These are phyloP conservation scores for Metarhizium robertsii DNA, from an alignment of 2,329 filamentous ascomycete species.

Conservation along the genomic window DNA sequence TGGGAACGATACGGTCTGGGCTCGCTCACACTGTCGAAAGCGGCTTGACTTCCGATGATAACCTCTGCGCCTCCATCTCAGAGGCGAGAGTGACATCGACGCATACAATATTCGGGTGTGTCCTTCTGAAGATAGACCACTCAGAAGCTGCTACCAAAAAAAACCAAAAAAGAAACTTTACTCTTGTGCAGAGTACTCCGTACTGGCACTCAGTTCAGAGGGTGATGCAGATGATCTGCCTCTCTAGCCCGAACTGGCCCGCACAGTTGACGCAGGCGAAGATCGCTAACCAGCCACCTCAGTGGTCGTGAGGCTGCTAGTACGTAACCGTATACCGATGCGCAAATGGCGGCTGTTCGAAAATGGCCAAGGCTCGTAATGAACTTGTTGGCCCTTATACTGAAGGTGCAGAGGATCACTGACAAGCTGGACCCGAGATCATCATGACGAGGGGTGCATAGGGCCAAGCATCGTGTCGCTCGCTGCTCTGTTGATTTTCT, in stretches of 20 bases:
- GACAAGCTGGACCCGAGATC: neutral
- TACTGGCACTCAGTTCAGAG: neutral
- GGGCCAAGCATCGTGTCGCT: neutral
- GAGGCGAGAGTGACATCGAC: no score
- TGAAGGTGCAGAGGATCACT: no score
- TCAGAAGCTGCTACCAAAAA: neutral
- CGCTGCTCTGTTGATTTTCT: no score
- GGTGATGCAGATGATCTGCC: neutral
- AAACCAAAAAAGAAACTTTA: no score
- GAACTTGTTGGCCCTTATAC: no score
- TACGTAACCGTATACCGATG: neutral
- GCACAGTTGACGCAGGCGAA: neutral
- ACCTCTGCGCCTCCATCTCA: no score
- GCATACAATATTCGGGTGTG: no score
- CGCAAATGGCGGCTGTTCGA: conserved; percentile 2
- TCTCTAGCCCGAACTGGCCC: neutral
- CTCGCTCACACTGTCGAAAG: neutral
- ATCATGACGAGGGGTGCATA: neutral
- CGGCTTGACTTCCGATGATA: neutral
- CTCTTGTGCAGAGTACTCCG: no score
- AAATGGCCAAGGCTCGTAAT: neutral
- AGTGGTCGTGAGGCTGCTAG: neutral
- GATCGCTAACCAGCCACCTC: neutral
- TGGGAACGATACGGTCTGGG: neutral
- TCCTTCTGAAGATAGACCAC: neutral